Base-by-base conservation (phyloP, 2,329 filamentous ascomycete genomes). In the Blastomyces parvus region DNA sequence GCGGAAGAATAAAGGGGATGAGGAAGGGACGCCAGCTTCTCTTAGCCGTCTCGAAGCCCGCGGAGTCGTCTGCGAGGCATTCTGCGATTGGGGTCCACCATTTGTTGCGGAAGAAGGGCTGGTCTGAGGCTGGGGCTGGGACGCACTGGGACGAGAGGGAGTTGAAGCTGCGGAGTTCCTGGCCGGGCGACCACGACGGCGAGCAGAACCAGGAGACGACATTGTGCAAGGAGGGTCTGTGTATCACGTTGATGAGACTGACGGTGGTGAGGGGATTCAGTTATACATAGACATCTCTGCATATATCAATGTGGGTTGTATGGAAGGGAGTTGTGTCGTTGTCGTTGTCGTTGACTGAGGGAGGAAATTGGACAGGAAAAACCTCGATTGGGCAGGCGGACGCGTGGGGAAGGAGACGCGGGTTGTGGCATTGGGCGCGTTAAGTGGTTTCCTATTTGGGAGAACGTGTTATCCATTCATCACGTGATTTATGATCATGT, bases 1-100 rank as follows among this genome's bases (percentile, higher is more conserved):
- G 66, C 81, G 85, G 76, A 87, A 95, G 76, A 90, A 89, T 67
- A 96, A 81, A 50, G 92, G 92, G 64, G 91, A 96, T 3, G 91
- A 94, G 5, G 85, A 84, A 66, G 87, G 79, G 44, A 80, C 72
- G 62, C 74, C 72, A 44, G 67, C 68, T 27, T 72, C 74, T 61
- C 74, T 69, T 67, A 79, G 71, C 38, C 79, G 71, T 65, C 78
- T 71, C 53, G 77, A 73, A 55, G 77, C 75, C 62, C 78, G 77
- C 36, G 82, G 82, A 1, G 82, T 83, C 60, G 75, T 71, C 66
- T 74, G 72, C 62, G 70, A 63, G 25, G 61, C 64, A 58, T 63
- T 67, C 63, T 76, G 73, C 53, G 69, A 67, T 38, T 65, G 68
- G 52, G 67, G 65, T 61, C 67, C 63, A 48, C 53, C 53, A 17